Conservation (phyloP, 2,329 filamentous ascomycete genomes). For the Lachnellula willkommii region DNA sequence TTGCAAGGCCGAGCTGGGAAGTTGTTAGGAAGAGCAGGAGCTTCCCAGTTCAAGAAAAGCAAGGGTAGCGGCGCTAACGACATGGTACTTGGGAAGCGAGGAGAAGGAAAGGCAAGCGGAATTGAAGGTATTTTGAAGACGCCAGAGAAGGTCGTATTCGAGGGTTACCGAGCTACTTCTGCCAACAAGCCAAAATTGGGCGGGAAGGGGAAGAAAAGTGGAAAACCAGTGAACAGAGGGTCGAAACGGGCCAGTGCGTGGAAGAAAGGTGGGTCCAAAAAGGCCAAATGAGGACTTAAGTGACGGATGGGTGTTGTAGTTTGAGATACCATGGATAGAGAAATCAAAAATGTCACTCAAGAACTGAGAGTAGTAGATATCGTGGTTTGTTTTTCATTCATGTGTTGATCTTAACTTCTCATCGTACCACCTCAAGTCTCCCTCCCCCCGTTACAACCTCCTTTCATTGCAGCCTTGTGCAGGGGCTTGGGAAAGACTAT, state of each 20-base stretch:
- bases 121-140: slow-evolving; percentile 41
- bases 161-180: slow-evolving; percentile 68
- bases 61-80: slow-evolving; percentile 27
- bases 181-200: slow-evolving; percentile 58
- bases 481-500: no score
- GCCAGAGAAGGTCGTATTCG: slow-evolving; percentile 71
- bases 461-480: no score
- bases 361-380: background rate
- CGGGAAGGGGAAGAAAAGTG: slow-evolving; percentile 50
- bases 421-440: slow-evolving; percentile 2
- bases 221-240: slow-evolving; percentile 35
- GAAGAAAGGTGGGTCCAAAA: slow-evolving; percentile 36
- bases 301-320: background rate
- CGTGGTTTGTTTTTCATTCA: no score
- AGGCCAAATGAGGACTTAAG: slow-evolving; percentile 11
- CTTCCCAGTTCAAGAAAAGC: slow-evolving; percentile 34
- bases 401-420: background rate
- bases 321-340: background rate
- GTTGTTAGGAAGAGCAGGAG: slow-evolving; percentile 66
- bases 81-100: slow-evolving; percentile 20
- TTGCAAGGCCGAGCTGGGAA: slow-evolving; percentile 68
- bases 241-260: slow-evolving; percentile 32
- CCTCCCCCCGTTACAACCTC: slow-evolving; percentile 11
- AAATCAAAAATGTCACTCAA: background rate
- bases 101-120: slow-evolving; percentile 9